These are phyloP conservation scores for Cucurbita pepo DNA, from an alignment of 306 rosid species.

Conservation along the genomic window DNA sequence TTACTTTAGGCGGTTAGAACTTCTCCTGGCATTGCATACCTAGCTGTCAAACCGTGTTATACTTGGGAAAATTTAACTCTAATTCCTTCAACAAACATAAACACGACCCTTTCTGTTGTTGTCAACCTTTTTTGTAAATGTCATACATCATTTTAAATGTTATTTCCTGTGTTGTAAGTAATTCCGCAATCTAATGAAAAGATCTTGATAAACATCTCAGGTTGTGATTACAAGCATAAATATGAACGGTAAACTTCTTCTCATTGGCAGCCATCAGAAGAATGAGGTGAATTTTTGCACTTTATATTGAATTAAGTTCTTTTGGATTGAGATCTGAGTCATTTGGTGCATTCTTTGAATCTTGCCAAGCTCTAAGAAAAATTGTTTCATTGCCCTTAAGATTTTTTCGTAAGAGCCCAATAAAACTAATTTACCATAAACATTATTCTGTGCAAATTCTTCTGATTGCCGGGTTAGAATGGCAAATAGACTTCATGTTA, in stretches of 20 bases:
- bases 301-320: background rate
- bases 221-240: constrained; percentile 64
- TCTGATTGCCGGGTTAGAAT: background rate
- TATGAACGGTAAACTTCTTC: constrained; percentile 34
- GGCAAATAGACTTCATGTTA: background rate
- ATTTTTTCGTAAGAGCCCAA: background rate
- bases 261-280: constrained; percentile 51
- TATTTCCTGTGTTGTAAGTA: background rate
- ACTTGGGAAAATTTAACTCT: background rate
- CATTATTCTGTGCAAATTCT: background rate
- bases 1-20: background rate
- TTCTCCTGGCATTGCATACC: background rate
- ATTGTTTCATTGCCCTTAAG: background rate
- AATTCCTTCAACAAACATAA: background rate
- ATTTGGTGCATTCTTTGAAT: background rate
- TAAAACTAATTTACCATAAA: background rate
- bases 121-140: background rate
- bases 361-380: background rate
- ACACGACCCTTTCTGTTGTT: background rate
- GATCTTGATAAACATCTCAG: constrained; percentile 13
- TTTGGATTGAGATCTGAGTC: background rate
- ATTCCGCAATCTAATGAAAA: background rate
- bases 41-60: background rate
- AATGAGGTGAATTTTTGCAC: constrained; percentile 16
- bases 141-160: background rate